These are phyloP conservation scores for Mortierella polycephala DNA, from an alignment of 371 early-diverging fungal genomes.

Conservation along the genomic window DNA sequence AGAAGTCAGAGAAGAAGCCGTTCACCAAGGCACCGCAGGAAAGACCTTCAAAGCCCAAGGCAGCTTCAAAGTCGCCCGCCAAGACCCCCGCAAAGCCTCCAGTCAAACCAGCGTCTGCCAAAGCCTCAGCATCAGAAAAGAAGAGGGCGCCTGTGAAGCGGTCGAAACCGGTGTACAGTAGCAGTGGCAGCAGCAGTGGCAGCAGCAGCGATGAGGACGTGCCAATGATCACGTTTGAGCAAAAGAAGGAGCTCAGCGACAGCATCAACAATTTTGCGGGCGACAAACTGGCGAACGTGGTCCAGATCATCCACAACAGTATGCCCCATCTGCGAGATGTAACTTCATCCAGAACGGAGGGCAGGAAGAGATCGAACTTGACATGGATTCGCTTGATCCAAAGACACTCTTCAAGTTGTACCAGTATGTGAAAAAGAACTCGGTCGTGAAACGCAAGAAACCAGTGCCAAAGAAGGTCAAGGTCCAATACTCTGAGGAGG, in stretches of 20 bases:
- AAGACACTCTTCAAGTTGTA: conserved; percentile 87
- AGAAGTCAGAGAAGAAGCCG: conserved; percentile 28
- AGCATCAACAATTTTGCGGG: conserved; percentile 82
- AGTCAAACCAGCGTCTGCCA: conserved; percentile 27
- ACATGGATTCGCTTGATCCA: conserved; percentile 91
- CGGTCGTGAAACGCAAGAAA: conserved; percentile 46
- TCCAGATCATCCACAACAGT: conserved; percentile 87
- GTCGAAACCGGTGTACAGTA: conserved; percentile 30
- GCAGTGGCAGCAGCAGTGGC: conserved; percentile 37
- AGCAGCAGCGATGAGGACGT: conserved; percentile 60
- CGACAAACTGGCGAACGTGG: conserved; percentile 82
- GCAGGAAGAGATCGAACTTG: conserved; percentile 75
- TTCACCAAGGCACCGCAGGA: conserved; percentile 11
- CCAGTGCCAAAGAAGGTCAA: conserved; percentile 45
- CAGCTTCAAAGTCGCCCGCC: conserved; percentile 24
- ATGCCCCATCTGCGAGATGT: conserved; percentile 83
- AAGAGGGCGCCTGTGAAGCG: conserved; percentile 39
- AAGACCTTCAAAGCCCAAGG: conserved; percentile 20
- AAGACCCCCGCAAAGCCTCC: conserved; percentile 26
- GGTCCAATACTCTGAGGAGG: conserved; percentile 64
- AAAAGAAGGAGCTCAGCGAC: conserved; percentile 90
- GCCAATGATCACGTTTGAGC: conserved; percentile 81
- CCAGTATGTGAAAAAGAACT: conserved; percentile 83
- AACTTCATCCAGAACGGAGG: conserved; percentile 50
- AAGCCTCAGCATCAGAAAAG: conserved; percentile 33